These are phyloP conservation scores for Solanum pinnatisectum DNA, from an alignment of 257 asterid species.

Conservation along the genomic window DNA sequence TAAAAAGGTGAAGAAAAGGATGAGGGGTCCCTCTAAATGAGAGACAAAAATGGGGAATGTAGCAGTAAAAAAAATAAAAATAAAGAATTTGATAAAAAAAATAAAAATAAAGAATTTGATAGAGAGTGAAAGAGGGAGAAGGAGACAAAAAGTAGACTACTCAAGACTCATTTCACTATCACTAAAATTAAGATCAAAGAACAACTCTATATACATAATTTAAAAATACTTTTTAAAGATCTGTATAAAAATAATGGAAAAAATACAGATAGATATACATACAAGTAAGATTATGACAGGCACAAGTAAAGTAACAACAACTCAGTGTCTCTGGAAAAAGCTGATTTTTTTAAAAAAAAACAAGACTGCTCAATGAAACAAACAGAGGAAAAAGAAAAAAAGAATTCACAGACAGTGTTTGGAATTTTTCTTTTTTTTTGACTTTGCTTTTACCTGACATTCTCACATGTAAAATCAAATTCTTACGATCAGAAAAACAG, in stretches of 20 bases:
- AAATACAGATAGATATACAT: neutral
- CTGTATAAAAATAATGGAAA: neutral
- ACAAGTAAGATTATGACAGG: constrained; percentile 1
- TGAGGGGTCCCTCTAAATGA: constrained; percentile 25
- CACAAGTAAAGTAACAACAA: neutral
- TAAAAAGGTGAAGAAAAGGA: neutral
- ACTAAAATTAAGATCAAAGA: constrained; percentile 15
- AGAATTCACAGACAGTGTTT: neutral
- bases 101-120: constrained; percentile 9
- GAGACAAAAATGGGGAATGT: constrained; percentile 28
- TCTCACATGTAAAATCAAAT: constrained; percentile 19
- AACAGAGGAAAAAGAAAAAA: neutral
- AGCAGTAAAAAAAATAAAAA: neutral
- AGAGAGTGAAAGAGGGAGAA: constrained; percentile 18
- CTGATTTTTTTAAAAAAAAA: neutral
- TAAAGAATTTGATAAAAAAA: constrained; percentile 12
- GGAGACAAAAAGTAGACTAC: constrained; percentile 44
- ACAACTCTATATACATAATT: neutral
- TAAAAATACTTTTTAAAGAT: neutral
- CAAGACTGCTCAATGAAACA: neutral
- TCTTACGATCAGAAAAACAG: neutral
- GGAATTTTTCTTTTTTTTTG: neutral
- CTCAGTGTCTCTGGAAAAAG: constrained; percentile 10
- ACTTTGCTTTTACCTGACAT: constrained; percentile 27
- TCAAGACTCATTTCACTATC: constrained; percentile 46